Evolutionary conservation across 2,329 filamentous ascomycete species (phyloP).

Genomic region (Fusarium udum): DNA sequence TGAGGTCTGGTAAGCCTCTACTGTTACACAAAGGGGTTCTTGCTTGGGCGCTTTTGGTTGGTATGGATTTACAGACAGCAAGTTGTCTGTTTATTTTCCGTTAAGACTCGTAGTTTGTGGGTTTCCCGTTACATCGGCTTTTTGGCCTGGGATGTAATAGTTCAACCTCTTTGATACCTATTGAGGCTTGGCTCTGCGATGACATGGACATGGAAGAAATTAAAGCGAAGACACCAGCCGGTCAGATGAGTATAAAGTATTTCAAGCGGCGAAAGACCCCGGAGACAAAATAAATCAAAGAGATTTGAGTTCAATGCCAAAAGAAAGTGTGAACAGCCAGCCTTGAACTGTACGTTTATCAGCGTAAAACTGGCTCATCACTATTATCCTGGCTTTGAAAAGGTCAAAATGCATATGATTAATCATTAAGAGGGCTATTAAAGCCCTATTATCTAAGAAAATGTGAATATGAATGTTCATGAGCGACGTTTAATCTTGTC

Average conservation of each 20-base stretch:
- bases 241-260: not conserved
- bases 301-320: not conserved
- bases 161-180: not conserved
- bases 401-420: slow-evolving; percentile 11
- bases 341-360: too few species aligned
- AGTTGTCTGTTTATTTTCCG: not conserved
- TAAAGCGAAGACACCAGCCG: not conserved
- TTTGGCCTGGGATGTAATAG: not conserved
- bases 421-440: slow-evolving; percentile 29
- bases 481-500: slow-evolving; percentile 14
- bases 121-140: not conserved
- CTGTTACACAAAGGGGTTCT: slow-evolving; percentile 3
- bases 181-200: not conserved
- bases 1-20: slow-evolving; percentile 39
- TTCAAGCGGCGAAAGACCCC: too few species aligned
- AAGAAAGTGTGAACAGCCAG: not conserved
- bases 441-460: slow-evolving; percentile 17
- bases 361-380: not conserved
- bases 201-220: not conserved
- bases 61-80: not conserved
- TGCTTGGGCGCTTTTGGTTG: not conserved
- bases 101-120: not conserved
- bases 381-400: not conserved
- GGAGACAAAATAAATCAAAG: not conserved
- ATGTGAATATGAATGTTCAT: slow-evolving; percentile 4